phyloP scores from a whole-genome alignment of 129 eudicot genomes.

The Smallanthus sonchifolius region DNA sequence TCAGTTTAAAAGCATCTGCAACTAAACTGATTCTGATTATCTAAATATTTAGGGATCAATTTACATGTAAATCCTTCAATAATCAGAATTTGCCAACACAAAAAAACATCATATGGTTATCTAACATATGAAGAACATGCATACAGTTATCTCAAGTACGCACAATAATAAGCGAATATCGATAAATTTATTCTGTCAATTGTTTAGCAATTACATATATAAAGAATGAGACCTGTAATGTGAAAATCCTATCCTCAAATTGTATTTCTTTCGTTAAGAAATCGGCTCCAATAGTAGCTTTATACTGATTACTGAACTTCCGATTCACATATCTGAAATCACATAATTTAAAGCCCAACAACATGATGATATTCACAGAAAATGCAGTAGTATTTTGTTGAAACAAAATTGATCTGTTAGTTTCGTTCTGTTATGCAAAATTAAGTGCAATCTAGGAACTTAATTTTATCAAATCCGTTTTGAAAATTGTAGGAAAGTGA shows the following conservation, averaged over 20 bases:
- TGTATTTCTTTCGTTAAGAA: slow-evolving; percentile 48
- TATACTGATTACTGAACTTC: slow-evolving; percentile 52
- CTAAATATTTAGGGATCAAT: background rate
- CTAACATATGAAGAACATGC: background rate
- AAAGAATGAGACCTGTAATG: slow-evolving; percentile 41
- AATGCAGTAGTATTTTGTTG: no score
- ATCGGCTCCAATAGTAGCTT: slow-evolving; percentile 58
- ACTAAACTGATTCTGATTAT: background rate
- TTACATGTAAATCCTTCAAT: background rate
- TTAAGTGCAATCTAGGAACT: background rate
- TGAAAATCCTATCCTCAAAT: slow-evolving; percentile 49
- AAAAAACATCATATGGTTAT: background rate
- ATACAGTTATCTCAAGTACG: background rate
- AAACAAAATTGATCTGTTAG: background rate
- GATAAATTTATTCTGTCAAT: background rate
- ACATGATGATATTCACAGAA: background rate
- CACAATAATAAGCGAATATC: background rate
- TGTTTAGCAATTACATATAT: background rate
- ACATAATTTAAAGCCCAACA: slow-evolving; percentile 20
- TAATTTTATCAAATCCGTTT: background rate
- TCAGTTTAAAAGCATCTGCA: background rate
- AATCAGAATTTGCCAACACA: background rate
- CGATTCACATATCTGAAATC: slow-evolving; percentile 43
- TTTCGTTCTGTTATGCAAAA: background rate
- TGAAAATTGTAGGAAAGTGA: background rate